These are phyloP conservation scores for Flaveria linearis DNA, from an alignment of 129 eudicot species.

Conservation along the genomic window DNA sequence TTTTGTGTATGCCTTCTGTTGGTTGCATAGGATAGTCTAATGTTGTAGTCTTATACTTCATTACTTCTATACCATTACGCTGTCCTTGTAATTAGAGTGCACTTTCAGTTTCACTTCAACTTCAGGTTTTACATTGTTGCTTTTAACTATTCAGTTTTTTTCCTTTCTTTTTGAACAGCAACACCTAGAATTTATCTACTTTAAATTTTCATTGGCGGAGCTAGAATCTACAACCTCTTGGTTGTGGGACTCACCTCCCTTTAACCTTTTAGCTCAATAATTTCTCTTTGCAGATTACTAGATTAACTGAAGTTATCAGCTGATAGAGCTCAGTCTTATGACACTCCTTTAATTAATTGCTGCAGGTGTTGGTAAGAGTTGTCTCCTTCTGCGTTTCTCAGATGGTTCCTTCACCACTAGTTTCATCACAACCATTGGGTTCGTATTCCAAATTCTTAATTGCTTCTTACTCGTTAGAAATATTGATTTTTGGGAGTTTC, in stretches of 20 bases:
- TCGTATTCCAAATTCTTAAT: constrained; percentile 34
- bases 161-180: no score
- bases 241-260: no score
- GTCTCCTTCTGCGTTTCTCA: constrained; percentile 98
- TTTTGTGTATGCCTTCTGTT: constrained; percentile 9
- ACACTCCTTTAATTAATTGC: neutral
- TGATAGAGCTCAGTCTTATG: neutral
- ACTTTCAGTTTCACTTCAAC: neutral
- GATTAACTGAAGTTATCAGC: constrained; percentile 5
- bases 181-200: no score
- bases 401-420: constrained; percentile 99
- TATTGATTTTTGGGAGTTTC: neutral
- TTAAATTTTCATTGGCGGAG: no score
- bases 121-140: neutral
- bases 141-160: neutral
- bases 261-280: no score
- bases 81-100: neutral
- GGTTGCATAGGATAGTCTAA: constrained; percentile 2
- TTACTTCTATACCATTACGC: neutral
- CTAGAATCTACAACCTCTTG: no score
- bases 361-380: constrained; percentile 99
- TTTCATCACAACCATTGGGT: constrained; percentile 99
- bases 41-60: neutral
- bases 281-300: neutral
- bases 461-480: constrained; percentile 4